These are phyloP conservation scores for Neurospora sp. DNA, from an alignment of 495 filamentous ascomycete species.

Conservation along the genomic window DNA sequence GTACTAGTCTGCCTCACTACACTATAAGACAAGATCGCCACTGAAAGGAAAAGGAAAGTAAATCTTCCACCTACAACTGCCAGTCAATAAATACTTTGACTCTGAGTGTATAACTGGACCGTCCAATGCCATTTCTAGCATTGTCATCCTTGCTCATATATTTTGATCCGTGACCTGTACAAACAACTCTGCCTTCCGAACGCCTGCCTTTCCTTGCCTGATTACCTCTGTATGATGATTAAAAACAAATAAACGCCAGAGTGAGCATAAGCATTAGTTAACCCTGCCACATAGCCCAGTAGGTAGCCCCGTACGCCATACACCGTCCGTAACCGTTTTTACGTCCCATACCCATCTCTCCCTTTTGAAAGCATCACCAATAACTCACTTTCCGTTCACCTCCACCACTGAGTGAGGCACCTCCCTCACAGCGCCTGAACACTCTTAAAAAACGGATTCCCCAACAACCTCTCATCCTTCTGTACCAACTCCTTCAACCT, in stretches of 20 bases:
- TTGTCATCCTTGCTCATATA: background rate
- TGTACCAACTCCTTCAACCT: conserved; percentile 71
- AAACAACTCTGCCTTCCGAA: background rate
- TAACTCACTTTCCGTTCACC: background rate
- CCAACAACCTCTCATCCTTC: conserved; percentile 56
- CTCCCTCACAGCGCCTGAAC: conserved; percentile 59
- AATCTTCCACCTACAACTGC: too few species aligned
- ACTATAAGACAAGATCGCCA: too few species aligned
- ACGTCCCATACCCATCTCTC: background rate
- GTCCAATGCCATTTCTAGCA: background rate
- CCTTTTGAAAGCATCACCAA: background rate
- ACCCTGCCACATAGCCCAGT: background rate
- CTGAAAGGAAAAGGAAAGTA: too few species aligned
- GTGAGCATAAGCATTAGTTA: background rate
- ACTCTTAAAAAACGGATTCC: conserved; percentile 84
- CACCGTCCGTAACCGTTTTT: background rate
- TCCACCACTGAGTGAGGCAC: background rate
- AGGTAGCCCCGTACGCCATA: background rate
- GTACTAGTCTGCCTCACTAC: too few species aligned
- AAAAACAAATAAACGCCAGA: background rate
- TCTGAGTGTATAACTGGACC: background rate
- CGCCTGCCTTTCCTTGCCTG: background rate
- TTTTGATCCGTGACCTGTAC: background rate
- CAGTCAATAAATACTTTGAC: background rate
- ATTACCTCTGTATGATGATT: background rate